Evolutionary conservation across 257 asterid species (phyloP).

Genomic region (Scutellaria barbata): DNA sequence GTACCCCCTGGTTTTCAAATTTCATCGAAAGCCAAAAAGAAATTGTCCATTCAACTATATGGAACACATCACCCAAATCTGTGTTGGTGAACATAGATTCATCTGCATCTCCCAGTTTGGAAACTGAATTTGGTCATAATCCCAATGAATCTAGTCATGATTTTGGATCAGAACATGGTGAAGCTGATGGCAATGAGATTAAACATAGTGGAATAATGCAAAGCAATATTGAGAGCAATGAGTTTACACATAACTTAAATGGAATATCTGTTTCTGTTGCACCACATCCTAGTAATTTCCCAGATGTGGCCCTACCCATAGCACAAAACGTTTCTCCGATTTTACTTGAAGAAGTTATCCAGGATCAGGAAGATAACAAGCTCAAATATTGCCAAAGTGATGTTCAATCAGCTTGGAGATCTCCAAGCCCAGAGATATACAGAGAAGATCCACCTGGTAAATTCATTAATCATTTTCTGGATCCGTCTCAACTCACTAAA

Average conservation of each 20-base stretch:
- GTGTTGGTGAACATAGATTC: constrained; percentile 60
- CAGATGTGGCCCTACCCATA: constrained; percentile 28
- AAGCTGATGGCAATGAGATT: constrained; percentile 30
- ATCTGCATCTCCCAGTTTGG: constrained; percentile 39
- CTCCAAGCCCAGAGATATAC: constrained; percentile 83
- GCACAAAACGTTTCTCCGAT: constrained; percentile 41
- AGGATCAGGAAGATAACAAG: constrained; percentile 27
- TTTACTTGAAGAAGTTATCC: constrained; percentile 37
- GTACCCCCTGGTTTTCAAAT: constrained; percentile 71
- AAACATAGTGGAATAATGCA: constrained; percentile 31
- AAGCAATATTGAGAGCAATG: constrained; percentile 31
- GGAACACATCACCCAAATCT: constrained; percentile 78
- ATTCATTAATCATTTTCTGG: constrained; percentile 16
- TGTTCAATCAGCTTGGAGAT: constrained; percentile 42
- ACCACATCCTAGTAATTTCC: constrained; percentile 30
- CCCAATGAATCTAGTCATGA: constrained; percentile 39
- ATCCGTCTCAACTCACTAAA: neutral
- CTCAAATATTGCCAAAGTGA: constrained; percentile 25
- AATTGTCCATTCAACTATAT: constrained; percentile 36
- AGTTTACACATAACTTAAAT: constrained; percentile 23
- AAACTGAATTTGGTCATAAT: constrained; percentile 23
- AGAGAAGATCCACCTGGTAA: constrained; percentile 76
- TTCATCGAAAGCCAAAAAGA: constrained; percentile 58
- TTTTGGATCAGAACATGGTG: constrained; percentile 35
- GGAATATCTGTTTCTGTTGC: constrained; percentile 35